A percentile compares a stretch with the other conserved stretches of the same genome.
phyloP scores from a whole-genome alignment of 306 rosid genomes.

The Prunus mume region DNA sequence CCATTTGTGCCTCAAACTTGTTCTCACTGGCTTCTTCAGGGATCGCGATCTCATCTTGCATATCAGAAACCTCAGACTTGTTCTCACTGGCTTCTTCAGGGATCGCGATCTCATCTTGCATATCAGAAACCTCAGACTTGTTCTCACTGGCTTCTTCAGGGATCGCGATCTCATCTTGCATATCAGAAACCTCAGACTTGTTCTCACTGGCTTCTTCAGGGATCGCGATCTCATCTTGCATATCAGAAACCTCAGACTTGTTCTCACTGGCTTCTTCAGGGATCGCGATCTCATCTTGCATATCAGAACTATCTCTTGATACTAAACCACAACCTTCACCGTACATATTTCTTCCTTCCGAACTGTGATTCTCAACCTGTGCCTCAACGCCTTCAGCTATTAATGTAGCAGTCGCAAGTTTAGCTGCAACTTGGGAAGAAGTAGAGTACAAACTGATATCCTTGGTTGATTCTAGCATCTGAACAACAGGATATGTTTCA shows the following conservation, averaged over 20 bases:
- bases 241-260: conserved; percentile 24
- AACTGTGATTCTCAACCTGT: conserved; percentile 28
- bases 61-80: conserved; percentile 24
- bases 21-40: conserved; percentile 29
- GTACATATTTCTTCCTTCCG: conserved; percentile 28
- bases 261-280: conserved; percentile 29
- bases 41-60: conserved; percentile 26
- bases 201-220: conserved; percentile 29
- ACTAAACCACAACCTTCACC: conserved; percentile 26
- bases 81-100: conserved; percentile 29
- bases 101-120: conserved; percentile 26
- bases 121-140: conserved; percentile 24
- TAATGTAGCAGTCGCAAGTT: conserved; percentile 6
- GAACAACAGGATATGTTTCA: conserved; percentile 36
- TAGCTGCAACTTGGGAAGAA: conserved; percentile 28
- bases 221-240: conserved; percentile 26
- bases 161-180: conserved; percentile 26
- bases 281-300: conserved; percentile 26
- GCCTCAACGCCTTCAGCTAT: conserved; percentile 29
- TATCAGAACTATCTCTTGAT: conserved; percentile 19
- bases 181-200: conserved; percentile 24
- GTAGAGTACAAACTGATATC: conserved; percentile 20
- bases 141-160: conserved; percentile 29
- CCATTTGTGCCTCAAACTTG: conserved; percentile 8
- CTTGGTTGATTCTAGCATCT: conserved; percentile 30